Conservation (phyloP, 257 asterid genomes). For the Ocimum tenuiflorum region DNA sequence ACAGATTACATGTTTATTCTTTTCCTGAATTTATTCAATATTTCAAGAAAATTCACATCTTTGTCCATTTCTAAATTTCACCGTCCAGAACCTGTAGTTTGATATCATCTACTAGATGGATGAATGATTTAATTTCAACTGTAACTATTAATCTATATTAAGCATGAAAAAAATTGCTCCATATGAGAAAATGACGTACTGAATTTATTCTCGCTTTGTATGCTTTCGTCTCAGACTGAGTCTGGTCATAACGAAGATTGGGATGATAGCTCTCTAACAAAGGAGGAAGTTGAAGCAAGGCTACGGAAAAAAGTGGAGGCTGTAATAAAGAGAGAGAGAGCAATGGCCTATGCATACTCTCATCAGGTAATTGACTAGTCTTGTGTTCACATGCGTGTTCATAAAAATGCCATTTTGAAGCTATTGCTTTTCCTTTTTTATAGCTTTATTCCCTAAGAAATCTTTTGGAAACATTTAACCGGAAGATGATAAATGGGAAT, state of each 20-base stretch:
- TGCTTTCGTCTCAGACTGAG: constrained; percentile 41
- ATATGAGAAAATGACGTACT: neutral
- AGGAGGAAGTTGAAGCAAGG: constrained; percentile 73
- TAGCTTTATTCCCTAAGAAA: neutral
- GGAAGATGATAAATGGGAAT: neutral
- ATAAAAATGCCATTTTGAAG: neutral
- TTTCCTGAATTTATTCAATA: neutral
- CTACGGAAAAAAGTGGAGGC: constrained; percentile 70
- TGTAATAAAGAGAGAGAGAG: constrained; percentile 78
- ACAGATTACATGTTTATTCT: neutral
- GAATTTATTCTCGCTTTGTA: constrained; percentile 5
- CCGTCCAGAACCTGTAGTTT: no score
- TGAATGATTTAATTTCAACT: no score
- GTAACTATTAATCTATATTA: no score
- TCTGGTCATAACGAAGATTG: constrained; percentile 56
- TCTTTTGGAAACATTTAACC: neutral
- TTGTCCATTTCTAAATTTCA: no score
- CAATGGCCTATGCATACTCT: constrained; percentile 90
- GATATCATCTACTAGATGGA: no score
- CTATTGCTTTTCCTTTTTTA: neutral
- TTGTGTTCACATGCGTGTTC: neutral
- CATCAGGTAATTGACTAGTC: constrained; percentile 45
- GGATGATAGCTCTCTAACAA: constrained; percentile 79
- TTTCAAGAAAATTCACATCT: neutral
- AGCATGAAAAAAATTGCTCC: no score